A percentile compares a stretch with the other conserved stretches of the same genome.
These are phyloP conservation scores for Ophiostoma populinum DNA, from an alignment of 2,329 filamentous ascomycete genomes.

Conservation along the genomic window DNA sequence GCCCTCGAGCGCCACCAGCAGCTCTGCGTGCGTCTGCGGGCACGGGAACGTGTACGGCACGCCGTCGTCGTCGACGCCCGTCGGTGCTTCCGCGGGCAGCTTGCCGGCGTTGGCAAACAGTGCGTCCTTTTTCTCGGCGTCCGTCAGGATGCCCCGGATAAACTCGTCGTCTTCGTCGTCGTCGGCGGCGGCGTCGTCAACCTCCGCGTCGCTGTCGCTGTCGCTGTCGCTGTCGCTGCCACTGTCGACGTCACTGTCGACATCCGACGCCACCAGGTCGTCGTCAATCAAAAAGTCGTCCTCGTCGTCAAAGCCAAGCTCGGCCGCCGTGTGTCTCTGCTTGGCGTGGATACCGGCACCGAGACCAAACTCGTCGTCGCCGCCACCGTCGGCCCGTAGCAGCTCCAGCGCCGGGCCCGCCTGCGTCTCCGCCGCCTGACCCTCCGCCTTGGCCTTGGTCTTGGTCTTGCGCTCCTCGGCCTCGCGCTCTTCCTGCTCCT, in stretches of 20 bases:
- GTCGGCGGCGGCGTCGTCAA: neutral
- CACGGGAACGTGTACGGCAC: slow-evolving; percentile 78
- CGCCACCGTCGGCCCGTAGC: slow-evolving; percentile 22
- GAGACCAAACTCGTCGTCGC: slow-evolving; percentile 41
- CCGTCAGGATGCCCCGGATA: slow-evolving; percentile 47
- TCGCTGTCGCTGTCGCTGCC: slow-evolving; percentile 15
- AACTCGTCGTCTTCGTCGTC: slow-evolving; percentile 50
- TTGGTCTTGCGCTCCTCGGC: slow-evolving; percentile 22
- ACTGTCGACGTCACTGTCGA: slow-evolving; percentile 37
- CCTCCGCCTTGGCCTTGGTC: slow-evolving; percentile 38
- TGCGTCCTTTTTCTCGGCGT: slow-evolving; percentile 36
- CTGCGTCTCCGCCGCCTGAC: neutral
- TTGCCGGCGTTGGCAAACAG: slow-evolving; percentile 28
- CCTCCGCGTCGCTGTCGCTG: slow-evolving; percentile 41
- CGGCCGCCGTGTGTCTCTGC: slow-evolving; percentile 35
- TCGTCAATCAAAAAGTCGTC: slow-evolving; percentile 88
- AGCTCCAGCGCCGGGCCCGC: slow-evolving; percentile 5
- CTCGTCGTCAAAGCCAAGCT: slow-evolving; percentile 72
- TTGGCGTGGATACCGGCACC: slow-evolving; percentile 41
- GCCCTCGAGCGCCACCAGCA: slow-evolving; percentile 47
- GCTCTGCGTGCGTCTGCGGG: slow-evolving; percentile 58
- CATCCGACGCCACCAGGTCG: slow-evolving; percentile 64
- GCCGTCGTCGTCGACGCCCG: slow-evolving; percentile 28
- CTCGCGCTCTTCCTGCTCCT: slow-evolving; percentile 24
- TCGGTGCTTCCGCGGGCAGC: neutral